Percentiles rank a stretch among this genome's conserved stretches.
Conservation (phyloP, 2,329 filamentous ascomycete genomes). For the Arthrobotrys sinensis region DNA sequence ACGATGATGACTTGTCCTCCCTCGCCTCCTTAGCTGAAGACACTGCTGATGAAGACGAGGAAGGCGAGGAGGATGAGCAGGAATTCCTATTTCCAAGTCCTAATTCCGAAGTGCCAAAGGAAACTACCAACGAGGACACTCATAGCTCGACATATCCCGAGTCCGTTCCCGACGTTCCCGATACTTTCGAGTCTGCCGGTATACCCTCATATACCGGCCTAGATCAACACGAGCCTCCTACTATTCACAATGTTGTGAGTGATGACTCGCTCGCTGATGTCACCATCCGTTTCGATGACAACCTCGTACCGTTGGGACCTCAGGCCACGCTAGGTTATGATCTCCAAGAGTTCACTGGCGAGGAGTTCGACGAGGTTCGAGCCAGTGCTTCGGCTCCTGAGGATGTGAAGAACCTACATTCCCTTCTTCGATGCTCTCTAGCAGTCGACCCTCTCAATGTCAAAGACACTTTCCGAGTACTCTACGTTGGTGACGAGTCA, state of each 20-base stretch:
- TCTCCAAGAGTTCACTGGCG: conserved; percentile 38
- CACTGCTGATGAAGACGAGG: conserved; percentile 66
- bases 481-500: conserved; percentile 70
- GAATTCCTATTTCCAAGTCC: conserved; percentile 53
- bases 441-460: conserved; percentile 69
- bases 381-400: conserved; percentile 14
- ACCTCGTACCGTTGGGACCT: conserved; percentile 17
- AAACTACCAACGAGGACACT: conserved; percentile 20
- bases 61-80: conserved; percentile 30
- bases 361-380: conserved; percentile 37
- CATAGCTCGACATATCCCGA: conserved; percentile 41
- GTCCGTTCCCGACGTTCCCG: conserved; percentile 55
- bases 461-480: conserved; percentile 70
- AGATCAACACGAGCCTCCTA: conserved; percentile 50
- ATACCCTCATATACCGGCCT: conserved; percentile 54
- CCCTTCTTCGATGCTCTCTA: conserved; percentile 66
- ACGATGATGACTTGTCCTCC: conserved; percentile 68
- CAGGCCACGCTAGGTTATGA: conserved; percentile 25
- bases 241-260: conserved; percentile 26
- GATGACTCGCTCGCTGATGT: conserved; percentile 41
- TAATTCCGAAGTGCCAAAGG: conserved; percentile 38
- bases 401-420: conserved; percentile 28
- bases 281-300: conserved; percentile 47
- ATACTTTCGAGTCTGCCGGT: conserved; percentile 49
- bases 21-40: conserved; percentile 67